Evolutionary conservation across 2,329 filamentous ascomycete genomes (phyloP).

Genomic region (Thermoascus crustaceus): DNA sequence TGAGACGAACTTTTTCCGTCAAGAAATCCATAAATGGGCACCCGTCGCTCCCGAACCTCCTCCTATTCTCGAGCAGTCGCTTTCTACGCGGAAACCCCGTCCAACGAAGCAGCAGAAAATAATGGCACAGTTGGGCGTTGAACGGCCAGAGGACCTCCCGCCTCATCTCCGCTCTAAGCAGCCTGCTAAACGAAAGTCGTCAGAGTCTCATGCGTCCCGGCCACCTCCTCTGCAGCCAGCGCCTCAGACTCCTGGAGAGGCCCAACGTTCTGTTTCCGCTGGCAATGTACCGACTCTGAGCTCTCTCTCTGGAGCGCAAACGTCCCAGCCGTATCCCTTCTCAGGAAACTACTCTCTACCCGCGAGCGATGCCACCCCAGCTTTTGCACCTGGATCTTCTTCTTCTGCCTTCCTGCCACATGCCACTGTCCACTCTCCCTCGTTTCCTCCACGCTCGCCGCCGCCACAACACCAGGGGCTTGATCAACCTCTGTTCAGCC

Average conservation of each 20-base stretch:
- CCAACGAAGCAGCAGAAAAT: constrained; percentile 97
- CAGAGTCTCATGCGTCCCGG: constrained; percentile 34
- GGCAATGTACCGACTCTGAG: constrained; percentile 27
- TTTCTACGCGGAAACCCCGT: constrained; percentile 88
- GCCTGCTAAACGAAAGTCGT: constrained; percentile 61
- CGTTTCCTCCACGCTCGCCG: constrained; percentile 34
- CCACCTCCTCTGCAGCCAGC: constrained; percentile 23
- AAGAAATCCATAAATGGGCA: constrained; percentile 90
- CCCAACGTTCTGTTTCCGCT: constrained; percentile 21
- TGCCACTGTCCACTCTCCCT: constrained; percentile 26
- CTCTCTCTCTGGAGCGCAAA: constrained; percentile 13
- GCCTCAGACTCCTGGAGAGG: constrained; percentile 22
- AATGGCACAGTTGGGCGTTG: constrained; percentile 77
- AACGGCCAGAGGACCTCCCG: constrained; percentile 83
- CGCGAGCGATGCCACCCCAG: constrained; percentile 27
- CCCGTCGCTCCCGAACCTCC: constrained; percentile 81
- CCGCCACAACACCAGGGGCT: constrained; percentile 28
- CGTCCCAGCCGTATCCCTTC: constrained; percentile 27
- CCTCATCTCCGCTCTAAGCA: constrained; percentile 73
- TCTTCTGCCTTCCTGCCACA: constrained; percentile 32
- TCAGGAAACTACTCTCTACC: constrained; percentile 33
- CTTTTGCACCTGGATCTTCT: constrained; percentile 27
- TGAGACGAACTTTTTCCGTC: constrained; percentile 96
- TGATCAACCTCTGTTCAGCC: constrained; percentile 36
- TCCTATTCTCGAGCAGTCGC: constrained; percentile 74